phyloP scores from a whole-genome alignment of 768 basidiomycete genomes.

The Hydnum rufescens region DNA sequence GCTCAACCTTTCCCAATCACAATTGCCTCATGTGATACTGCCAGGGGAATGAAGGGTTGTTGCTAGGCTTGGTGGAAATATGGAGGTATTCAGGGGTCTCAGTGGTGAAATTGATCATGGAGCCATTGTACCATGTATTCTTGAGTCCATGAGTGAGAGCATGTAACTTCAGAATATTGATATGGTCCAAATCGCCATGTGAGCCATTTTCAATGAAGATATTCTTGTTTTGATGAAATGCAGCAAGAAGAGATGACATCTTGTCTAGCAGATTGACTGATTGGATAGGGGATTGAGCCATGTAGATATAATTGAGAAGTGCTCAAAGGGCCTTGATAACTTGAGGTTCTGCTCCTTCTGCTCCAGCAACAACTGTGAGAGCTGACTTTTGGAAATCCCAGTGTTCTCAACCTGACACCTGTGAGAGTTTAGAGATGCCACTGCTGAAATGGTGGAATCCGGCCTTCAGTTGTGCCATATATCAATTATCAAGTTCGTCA shows the following conservation, averaged over 20 bases:
- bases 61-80: constrained; percentile 23
- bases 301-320: not conserved
- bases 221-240: not conserved
- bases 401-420: not conserved
- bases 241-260: not conserved
- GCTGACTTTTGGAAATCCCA: not conserved
- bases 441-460: not conserved
- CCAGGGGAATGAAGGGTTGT: constrained; percentile 16
- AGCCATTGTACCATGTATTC: constrained; percentile 16
- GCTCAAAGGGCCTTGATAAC: not conserved
- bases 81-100: constrained; percentile 24
- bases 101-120: constrained; percentile 19
- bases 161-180: constrained; percentile 24
- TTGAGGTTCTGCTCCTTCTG: not conserved
- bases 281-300: not conserved
- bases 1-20: no score
- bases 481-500: not conserved
- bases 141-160: constrained; percentile 16
- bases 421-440: not conserved
- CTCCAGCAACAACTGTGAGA: not conserved
- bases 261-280: not conserved
- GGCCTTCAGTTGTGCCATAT: not conserved
- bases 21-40: constrained; percentile 18
- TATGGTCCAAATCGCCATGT: constrained; percentile 10
- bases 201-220: not conserved